These are phyloP conservation scores for Helotiales sp. DNA, from an alignment of 2,329 filamentous ascomycete genomes.

Conservation along the genomic window DNA sequence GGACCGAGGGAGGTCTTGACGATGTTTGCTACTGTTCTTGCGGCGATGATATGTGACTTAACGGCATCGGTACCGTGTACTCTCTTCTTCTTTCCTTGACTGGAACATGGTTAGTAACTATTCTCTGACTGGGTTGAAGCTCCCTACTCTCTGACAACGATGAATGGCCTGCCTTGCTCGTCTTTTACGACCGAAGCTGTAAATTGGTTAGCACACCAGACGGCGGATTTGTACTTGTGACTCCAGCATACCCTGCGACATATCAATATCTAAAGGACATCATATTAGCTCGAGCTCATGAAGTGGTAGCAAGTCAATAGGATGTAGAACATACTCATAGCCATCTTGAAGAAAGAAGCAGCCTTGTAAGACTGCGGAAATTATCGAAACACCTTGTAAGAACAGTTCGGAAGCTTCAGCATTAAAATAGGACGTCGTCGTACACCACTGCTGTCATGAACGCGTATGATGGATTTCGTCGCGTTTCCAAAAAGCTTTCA, in stretches of 20 bases:
- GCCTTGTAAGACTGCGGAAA: slow-evolving; percentile 28
- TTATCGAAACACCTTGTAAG: background rate
- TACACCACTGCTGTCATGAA: slow-evolving; percentile 1
- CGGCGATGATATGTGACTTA: slow-evolving; percentile 97
- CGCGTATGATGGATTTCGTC: slow-evolving; percentile 17
- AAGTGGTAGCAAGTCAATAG: slow-evolving; percentile 18
- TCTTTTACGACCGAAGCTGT: slow-evolving; percentile 84
- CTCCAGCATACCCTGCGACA: slow-evolving; percentile 73
- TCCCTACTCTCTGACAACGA: slow-evolving; percentile 94
- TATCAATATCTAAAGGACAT: slow-evolving; percentile 69
- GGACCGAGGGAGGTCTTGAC: slow-evolving; percentile 97
- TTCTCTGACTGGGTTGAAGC: slow-evolving; percentile 25
- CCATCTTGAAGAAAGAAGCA: slow-evolving; percentile 52
- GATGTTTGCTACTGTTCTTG: slow-evolving; percentile 93
- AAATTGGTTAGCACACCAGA: slow-evolving; percentile 32
- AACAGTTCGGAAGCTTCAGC: slow-evolving; percentile 5
- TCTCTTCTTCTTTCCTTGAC: slow-evolving; percentile 97
- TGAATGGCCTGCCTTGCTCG: slow-evolving; percentile 96
- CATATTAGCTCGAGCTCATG: slow-evolving; percentile 35
- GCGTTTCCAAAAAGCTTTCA: slow-evolving; percentile 20
- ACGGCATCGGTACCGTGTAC: slow-evolving; percentile 96
- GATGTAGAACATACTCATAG: slow-evolving; percentile 57
- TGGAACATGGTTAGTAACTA: slow-evolving; percentile 47
- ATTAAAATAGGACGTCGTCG: background rate
- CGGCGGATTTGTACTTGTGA: background rate